Base-by-base conservation (phyloP, 345 rosid genomes). In the Salix exigua region DNA sequence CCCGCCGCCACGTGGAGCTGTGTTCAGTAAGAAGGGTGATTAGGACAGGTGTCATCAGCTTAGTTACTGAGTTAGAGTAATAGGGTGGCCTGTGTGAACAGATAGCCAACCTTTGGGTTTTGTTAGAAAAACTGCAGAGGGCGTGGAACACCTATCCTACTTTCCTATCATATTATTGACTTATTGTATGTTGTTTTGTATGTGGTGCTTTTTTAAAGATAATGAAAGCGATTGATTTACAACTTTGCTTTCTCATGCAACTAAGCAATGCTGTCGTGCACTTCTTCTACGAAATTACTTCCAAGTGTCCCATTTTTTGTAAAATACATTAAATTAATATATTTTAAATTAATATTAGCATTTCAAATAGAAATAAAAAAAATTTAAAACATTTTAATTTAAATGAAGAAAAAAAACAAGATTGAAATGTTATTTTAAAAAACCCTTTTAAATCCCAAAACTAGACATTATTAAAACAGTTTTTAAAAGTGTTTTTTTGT, bases 1-100 rank as follows among this genome's bases (percentile, higher is more conserved):
- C 71, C 28, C 28, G 55, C 69, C 19, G 6, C 71, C 77, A 50
- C 33, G 77, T 66, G 77, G 71, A 31, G 50, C 17, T 65, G 67
- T 13, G 25, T 58, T 38, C 18, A 14, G 10, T 60, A 3, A 1
- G 4, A 38, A 17, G 3, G 28, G 23, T 38, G n/a, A 21, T 21
- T 21, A 25, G 61, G 26, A 53, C 61, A 53, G 23, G n/a, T 53
- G 61, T 21, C 61, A 21, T 53, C 60, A 21, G 8, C 61, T 7
- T 53, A 53, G 61, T 25, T 7, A 21, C 61, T 21, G 25, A 11
- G 9, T 53, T 53, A 9, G 25, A 21, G 61, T 7, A n/a, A 21
- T 21, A 2, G 2, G 1, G 62, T 3, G 1, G 62, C 10, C 44
- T 40, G 2, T 40, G 10, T 2, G 44, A 5, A 9, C 1, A 21